Base-by-base conservation (phyloP, 108 stramenopile genomes). In the Conticribra weissflogii region DNA sequence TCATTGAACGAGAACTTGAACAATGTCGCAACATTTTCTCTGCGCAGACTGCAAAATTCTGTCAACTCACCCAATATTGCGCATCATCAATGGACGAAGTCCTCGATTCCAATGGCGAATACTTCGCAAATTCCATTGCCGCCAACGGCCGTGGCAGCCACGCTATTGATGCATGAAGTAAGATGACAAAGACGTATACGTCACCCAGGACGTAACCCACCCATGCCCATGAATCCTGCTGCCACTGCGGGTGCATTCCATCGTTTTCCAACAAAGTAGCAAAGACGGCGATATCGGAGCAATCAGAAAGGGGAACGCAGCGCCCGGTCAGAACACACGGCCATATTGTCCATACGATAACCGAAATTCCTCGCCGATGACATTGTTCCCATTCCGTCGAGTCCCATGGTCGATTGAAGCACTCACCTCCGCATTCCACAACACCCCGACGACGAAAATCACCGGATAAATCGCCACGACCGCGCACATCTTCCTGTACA, bases 181-280 rank as follows among this genome's bases (percentile, higher is more conserved):
- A 46, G 18, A 77, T 77, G 16, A 61, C 48, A 19, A 77, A 70
- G 27, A 77, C 59, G 45, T 77, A 77, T 15, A 77, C 61, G 34
- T 77, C 76, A 2, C 57, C 56, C 23, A 77, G 34, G 1, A 77
- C 68, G 46, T 77, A 77, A 1, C 66, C 65, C 45, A 77, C 55
- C 76, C 76, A 77, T 17, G 76, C 66, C 76, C 76, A 77, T 2
- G 58, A 52, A 29, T 68, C 67, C 41, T 77, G 54, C 47, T 77
- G 60, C n/a, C 68, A 50, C 24, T 41, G 36, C 5, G 5, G 36
- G 36, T 12, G 12, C 36, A 41, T 41, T 41, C 5, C 12, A 9
- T 5, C 5, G 5, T 41, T 9, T 41, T 12, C 36, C 36, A 41
- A 41, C 36, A 41, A 41, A 41, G 36, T 41, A 41, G n/a, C n/a